These are phyloP conservation scores for Chlamydomonas sphaeroides DNA, from an alignment of 139 green algal species.

Conservation along the genomic window DNA sequence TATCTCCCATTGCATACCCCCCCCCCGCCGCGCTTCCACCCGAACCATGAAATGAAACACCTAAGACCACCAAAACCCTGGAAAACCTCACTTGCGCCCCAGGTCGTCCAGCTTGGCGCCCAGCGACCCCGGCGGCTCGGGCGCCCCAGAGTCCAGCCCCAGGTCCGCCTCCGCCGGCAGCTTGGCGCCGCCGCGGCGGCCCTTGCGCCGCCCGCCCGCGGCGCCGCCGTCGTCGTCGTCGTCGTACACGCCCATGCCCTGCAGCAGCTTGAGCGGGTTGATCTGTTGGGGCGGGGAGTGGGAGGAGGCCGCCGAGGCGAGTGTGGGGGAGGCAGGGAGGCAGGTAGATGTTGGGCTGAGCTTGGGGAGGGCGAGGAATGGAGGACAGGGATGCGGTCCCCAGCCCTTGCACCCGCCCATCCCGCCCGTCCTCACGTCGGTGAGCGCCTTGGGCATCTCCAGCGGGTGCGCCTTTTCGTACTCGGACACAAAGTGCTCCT, in stretches of 20 bases:
- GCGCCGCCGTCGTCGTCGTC: constrained; percentile 48
- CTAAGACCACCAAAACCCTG: too few relatives aligned
- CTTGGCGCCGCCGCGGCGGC: constrained; percentile 26
- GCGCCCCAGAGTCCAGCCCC: constrained; percentile 4
- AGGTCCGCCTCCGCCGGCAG: neutral
- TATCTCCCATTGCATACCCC: too few relatives aligned
- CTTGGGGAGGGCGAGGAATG: neutral
- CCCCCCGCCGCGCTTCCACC: too few relatives aligned
- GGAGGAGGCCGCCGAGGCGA: too few relatives aligned
- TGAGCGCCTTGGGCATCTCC: constrained; percentile 60
- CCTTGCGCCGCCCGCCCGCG: constrained; percentile 39
- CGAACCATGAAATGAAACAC: too few relatives aligned
- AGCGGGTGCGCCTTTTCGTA: constrained; percentile 71
- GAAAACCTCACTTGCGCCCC: too few relatives aligned
- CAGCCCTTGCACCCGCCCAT: neutral
- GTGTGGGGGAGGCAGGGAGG: too few relatives aligned
- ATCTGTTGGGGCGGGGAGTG: constrained; percentile 16
- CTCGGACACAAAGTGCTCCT: constrained; percentile 56
- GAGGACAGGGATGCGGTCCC: too few relatives aligned
- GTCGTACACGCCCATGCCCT: constrained; percentile 59
- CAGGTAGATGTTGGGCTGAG: too few relatives aligned
- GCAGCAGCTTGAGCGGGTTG: constrained; percentile 54
- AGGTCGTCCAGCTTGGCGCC: constrained; percentile 53
- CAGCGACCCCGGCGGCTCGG: constrained; percentile 49
- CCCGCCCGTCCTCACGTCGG: constrained; percentile 38